Base-by-base conservation (phyloP, 2,329 filamentous ascomycete species). In the Tolypocladium sp. region DNA sequence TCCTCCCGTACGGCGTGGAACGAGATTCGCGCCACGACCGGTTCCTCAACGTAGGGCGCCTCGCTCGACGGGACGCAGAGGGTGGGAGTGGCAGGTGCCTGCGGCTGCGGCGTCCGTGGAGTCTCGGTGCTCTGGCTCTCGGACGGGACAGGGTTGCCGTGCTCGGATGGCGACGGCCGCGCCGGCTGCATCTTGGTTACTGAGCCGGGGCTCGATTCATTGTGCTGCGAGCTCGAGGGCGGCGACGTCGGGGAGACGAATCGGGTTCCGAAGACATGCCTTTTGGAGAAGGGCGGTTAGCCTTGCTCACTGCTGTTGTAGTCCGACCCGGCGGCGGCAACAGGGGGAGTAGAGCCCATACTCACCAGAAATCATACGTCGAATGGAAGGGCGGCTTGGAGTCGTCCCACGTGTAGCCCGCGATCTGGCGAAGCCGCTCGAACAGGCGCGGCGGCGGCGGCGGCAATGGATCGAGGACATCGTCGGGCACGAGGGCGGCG, bases 361-460 rank as follows among this genome's bases (percentile, higher is more conserved):
- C 74, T 67, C 77, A 86, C 91, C 92, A 97, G 77, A 92, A 92
- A 72, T 95, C 91, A 74, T 96, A 97, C 67, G 87, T 91, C 56
- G 83, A 82, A 69, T 87, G 85, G 59, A 82, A 77, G 13, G 83
- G 83, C 33, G 73, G 73, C 59, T 69, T 71, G 17, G 82, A 79
- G 64, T 90, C 87, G 72, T 92, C 88, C 89, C 89, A 92, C 8
- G 82, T 84, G 70, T 91, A 92, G 57, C 88, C 89, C 53, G 86
- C 81, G 63, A 92, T 80, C 70, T 90, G 87, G 62, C 83, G 81
- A 64, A 92, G 79, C 56, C 89, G 84, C 71, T 92, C 88, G 66
- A 87, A 88, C 57, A 92, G 81, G 67, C 86, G 84, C 62, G 80
- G 76, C 49, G 87, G 86, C 58, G 86, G 84, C 64, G 81, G 84